A percentile compares a stretch with the other conserved stretches of the same genome.
Evolutionary conservation across 2,329 filamentous ascomycete species (phyloP).

Genomic region (Fusarium irregulare): DNA sequence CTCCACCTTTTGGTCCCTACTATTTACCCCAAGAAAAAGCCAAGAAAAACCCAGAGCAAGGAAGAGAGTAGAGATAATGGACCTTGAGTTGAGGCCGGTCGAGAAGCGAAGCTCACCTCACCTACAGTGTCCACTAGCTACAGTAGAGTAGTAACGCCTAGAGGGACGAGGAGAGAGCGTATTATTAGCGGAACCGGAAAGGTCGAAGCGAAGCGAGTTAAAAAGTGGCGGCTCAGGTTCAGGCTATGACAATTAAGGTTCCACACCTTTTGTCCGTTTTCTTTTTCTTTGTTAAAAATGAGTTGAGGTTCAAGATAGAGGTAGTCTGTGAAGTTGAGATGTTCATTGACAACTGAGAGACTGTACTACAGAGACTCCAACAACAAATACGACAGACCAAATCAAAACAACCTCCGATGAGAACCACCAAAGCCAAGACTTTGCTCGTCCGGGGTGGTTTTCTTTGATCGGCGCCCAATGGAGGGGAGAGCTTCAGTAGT

Average conservation of each 20-base stretch:
- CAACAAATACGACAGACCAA: background rate
- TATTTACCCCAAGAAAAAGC: conserved; percentile 23
- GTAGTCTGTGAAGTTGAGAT: background rate
- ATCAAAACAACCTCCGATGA: conserved; percentile 27
- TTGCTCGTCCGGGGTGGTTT: conserved; percentile 29
- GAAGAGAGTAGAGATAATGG: conserved; percentile 7
- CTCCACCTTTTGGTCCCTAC: conserved; percentile 24
- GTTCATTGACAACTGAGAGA: background rate
- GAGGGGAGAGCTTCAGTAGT: conserved; percentile 33
- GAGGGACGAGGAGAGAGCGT: background rate
- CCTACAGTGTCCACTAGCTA: background rate
- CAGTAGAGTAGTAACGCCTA: conserved; percentile 5
- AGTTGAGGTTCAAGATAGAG: background rate
- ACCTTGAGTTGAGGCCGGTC: conserved; percentile 22
- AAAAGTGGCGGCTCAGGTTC: conserved; percentile 40
- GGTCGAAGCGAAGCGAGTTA: conserved; percentile 35
- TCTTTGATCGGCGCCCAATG: conserved; percentile 38
- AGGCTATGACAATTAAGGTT: conserved; percentile 41
- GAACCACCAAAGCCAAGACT: conserved; percentile 30
- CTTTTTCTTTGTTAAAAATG: conserved; percentile 7
- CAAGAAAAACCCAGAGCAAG: conserved; percentile 9
- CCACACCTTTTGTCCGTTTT: conserved; percentile 37
- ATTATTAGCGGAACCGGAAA: conserved; percentile 37
- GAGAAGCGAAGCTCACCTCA: conserved; percentile 13
- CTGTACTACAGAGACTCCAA: background rate